Conservation (phyloP, 768 basidiomycete genomes). For the Russula sp. region DNA sequence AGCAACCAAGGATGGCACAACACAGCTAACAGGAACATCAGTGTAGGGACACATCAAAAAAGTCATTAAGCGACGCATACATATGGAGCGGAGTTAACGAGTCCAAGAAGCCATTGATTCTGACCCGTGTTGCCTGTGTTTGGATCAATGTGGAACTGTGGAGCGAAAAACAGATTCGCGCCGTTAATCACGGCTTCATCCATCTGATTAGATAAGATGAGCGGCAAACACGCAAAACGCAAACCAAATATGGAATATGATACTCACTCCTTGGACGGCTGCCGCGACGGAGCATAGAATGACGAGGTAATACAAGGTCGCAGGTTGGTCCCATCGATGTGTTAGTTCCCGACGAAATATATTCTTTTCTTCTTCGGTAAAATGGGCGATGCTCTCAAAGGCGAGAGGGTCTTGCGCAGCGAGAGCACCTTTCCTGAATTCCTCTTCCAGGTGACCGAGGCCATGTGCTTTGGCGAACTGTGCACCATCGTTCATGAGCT, state of each 20-base stretch:
- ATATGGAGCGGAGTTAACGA: slow-evolving; percentile 63
- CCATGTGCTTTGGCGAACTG: slow-evolving; percentile 44
- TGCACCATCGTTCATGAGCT: slow-evolving; percentile 53
- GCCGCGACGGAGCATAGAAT: slow-evolving; percentile 64
- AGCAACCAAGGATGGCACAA: slow-evolving; percentile 48
- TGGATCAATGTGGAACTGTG: slow-evolving; percentile 46
- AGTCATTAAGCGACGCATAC: slow-evolving; percentile 28
- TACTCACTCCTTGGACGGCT: slow-evolving; percentile 58
- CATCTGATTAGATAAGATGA: slow-evolving; percentile 27
- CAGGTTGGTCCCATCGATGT: slow-evolving; percentile 44
- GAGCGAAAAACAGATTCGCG: slow-evolving; percentile 49
- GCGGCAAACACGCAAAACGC: slow-evolving; percentile 12
- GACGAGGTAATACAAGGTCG: slow-evolving; percentile 42
- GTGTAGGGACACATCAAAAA: slow-evolving; percentile 5
- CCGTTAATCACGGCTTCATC: slow-evolving; percentile 54
- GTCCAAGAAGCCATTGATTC: slow-evolving; percentile 69
- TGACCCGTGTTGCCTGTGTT: slow-evolving; percentile 25
- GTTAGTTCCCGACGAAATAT: slow-evolving; percentile 40
- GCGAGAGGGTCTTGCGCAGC: slow-evolving; percentile 58
- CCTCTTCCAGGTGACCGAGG: slow-evolving; percentile 32
- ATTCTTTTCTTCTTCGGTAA: slow-evolving; percentile 38
- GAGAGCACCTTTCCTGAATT: slow-evolving; percentile 63
- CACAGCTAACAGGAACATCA: slow-evolving; percentile 32
- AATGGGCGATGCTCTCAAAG: slow-evolving; percentile 35
- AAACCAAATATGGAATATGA: not conserved